A percentile compares a stretch with the other conserved stretches of the same genome.
These are phyloP conservation scores for Kuraishia floccosa DNA, from an alignment of 805 yeast genomes.

Conservation along the genomic window DNA sequence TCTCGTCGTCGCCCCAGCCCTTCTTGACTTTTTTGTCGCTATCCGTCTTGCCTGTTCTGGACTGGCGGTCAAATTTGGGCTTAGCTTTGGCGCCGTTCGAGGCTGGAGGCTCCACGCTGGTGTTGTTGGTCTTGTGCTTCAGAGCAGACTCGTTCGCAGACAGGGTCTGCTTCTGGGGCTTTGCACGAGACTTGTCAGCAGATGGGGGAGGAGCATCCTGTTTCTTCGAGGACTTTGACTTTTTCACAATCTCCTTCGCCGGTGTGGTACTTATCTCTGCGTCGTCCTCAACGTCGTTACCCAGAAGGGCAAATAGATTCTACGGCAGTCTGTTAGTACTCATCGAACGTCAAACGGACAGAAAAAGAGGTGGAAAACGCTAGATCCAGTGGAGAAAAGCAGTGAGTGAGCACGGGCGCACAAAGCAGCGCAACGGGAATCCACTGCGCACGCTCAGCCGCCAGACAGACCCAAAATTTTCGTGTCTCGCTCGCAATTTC, in stretches of 20 bases:
- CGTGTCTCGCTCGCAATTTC: too few relatives aligned
- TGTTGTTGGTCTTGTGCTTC: conserved; percentile 65
- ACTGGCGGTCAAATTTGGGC: conserved; percentile 71
- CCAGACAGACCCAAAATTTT: too few relatives aligned
- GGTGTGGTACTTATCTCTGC: conserved; percentile 38
- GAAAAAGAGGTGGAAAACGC: too few relatives aligned
- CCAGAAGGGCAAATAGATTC: conserved; percentile 79
- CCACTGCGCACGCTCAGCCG: too few relatives aligned
- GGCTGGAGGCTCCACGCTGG: conserved; percentile 44
- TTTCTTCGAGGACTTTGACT: conserved; percentile 79
- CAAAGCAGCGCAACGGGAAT: too few relatives aligned
- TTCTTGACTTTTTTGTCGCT: conserved; percentile 72
- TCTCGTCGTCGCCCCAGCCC: conserved; percentile 81
- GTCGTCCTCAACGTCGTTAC: conserved; percentile 83
- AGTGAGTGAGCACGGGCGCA: too few relatives aligned
- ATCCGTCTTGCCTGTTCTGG: conserved; percentile 77
- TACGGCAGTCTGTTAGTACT: too few relatives aligned
- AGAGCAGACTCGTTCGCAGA: conserved; percentile 87
- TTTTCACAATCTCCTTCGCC: conserved; percentile 73
- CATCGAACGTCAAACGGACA: too few relatives aligned
- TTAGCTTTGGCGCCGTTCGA: conserved; percentile 33
- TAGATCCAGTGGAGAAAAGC: too few relatives aligned
- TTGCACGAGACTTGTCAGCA: conserved; percentile 63
- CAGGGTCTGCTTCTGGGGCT: too few relatives aligned
- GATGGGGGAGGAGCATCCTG: conserved; percentile 71